Conservation (phyloP, 257 asterid genomes). For the Solanum gandarillasii region DNA sequence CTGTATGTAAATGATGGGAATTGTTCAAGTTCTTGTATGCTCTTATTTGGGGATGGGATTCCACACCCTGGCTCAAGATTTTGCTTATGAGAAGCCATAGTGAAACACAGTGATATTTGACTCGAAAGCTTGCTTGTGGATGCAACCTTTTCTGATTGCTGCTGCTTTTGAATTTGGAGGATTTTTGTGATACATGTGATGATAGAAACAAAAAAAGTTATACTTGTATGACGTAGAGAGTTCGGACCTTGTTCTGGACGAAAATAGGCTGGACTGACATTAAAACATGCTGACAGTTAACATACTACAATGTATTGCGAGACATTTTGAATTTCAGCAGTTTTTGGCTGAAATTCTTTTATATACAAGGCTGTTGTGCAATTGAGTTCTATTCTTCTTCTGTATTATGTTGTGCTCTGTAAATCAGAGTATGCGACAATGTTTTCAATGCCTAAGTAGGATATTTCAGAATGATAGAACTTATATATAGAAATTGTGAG, state of each 20-base stretch:
- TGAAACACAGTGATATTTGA: neutral
- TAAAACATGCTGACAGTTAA: neutral
- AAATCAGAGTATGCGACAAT: neutral
- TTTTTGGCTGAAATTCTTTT: neutral
- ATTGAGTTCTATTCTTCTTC: neutral
- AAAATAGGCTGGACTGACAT: slow-evolving; percentile 4
- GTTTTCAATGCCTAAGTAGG: neutral
- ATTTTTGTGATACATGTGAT: neutral
- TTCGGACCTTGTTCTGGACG: slow-evolving; percentile 3
- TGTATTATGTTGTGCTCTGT: neutral
- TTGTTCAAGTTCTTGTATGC: neutral
- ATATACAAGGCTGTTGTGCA: neutral
- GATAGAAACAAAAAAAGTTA: neutral
- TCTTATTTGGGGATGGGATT: neutral
- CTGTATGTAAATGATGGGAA: neutral
- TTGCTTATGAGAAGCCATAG: neutral
- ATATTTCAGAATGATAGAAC: neutral
- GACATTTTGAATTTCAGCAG: neutral
- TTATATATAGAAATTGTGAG: neutral
- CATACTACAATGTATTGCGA: neutral
- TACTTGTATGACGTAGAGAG: neutral
- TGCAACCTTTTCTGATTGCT: neutral
- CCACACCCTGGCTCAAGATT: neutral
- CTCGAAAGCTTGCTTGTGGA: neutral
- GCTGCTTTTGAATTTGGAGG: neutral